Conservation (phyloP, 768 basidiomycete genomes). For the Scleroderma bovista region DNA sequence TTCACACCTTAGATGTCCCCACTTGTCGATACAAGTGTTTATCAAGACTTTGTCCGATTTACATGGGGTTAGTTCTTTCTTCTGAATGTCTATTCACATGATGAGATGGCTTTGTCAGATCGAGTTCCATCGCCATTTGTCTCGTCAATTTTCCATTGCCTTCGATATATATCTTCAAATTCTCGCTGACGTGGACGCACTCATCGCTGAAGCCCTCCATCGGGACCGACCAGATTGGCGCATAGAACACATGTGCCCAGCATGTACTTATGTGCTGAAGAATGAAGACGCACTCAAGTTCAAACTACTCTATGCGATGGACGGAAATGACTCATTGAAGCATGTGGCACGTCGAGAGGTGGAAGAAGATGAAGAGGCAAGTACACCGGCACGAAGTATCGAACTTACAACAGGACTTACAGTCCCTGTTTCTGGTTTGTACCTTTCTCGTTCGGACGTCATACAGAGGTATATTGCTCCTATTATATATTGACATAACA, state of each 20-base stretch:
- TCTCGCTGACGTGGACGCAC: slow-evolving; percentile 10
- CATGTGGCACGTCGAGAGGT: slow-evolving; percentile 34
- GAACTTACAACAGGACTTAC: too few relatives aligned
- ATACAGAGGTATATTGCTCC: too few relatives aligned
- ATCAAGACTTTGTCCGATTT: slow-evolving; percentile 16
- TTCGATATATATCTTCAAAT: slow-evolving; percentile 35
- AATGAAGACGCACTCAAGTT: not conserved
- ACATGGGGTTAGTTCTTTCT: slow-evolving; percentile 3
- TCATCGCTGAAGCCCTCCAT: slow-evolving; percentile 22
- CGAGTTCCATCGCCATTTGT: not conserved
- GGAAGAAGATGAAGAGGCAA: slow-evolving; percentile 16
- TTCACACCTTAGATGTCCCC: slow-evolving; percentile 8
- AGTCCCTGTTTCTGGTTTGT: too few relatives aligned
- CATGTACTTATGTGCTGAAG: slow-evolving; percentile 26
- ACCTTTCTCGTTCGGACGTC: too few relatives aligned
- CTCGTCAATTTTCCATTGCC: slow-evolving; percentile 14
- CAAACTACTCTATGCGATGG: slow-evolving; percentile 16
- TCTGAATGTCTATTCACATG: too few relatives aligned
- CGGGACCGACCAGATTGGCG: slow-evolving; percentile 26
- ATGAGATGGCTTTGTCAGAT: too few relatives aligned
- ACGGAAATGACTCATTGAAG: slow-evolving; percentile 11
- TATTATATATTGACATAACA: too few relatives aligned
- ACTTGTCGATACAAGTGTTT: slow-evolving; percentile 16
- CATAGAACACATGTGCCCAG: slow-evolving; percentile 29
- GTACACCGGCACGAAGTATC: too few relatives aligned